Evolutionary conservation across 2,329 filamentous ascomycete species (phyloP), one percentile per base, ranked within the genome.

Genomic region (Cladophialophora chaetospira): DNA sequence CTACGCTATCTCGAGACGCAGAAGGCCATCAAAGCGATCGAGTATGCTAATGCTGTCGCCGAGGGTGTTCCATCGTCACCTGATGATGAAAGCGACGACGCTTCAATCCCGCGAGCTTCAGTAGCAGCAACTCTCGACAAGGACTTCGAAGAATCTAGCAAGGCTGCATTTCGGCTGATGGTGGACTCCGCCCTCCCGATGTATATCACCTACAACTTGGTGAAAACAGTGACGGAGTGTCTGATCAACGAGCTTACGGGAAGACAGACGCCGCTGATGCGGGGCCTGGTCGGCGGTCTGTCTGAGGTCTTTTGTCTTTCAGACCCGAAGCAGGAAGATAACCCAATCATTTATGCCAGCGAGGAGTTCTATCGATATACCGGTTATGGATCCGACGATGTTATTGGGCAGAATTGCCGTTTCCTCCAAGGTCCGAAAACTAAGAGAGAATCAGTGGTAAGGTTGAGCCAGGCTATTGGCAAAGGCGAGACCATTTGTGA

Each of bases 301-400:
- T 75, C 74, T 26, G 75, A 77, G 58, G 73, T 76, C 2, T 78
- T 76, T 57, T 78, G 75, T 53, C 66, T 78, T 5, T 71, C 72
- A 2, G 75, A 77, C 63, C 75, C 75, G 8, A 71, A 70, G 13
- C 61, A 73, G 29, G 65, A 68, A 8, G 75, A 77, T 60, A 77
- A 76, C 57, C 75, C 75, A 2, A 76, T 77, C 53, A 70, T 77
- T 1, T 77, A 75, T 61, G 74, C 75, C 28, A 75, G 72, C 13
- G 71, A 76, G 59, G 75, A 75, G 51, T 78, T 78, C 65, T 77
- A 75, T 65, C 69, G 71, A 40, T 72, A 70, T 19, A 73, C 74
- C 2, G 72, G 75, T 36, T 78, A 77, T 57, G 70, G 71, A 17
- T 68, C 66, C 25, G 74, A 77, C 35, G 72, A 75, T 58, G 70